Evolutionary conservation across 2,329 filamentous ascomycete genomes (phyloP).

Genomic region (Aspergillus ibericus): DNA sequence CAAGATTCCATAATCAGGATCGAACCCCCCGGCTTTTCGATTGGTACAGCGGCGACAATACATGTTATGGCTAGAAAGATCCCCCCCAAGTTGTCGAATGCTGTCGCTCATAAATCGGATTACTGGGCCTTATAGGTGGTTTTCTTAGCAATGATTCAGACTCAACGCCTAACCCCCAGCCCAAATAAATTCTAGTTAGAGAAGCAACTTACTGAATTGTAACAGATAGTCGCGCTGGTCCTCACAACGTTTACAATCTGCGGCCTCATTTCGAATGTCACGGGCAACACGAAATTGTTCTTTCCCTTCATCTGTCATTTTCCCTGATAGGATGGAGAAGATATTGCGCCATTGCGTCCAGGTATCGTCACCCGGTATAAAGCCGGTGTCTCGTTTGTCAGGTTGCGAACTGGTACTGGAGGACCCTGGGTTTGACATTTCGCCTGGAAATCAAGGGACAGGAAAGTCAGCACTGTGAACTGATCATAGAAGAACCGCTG

Average conservation of each 20-base stretch:
- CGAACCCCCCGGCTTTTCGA: constrained; percentile 78
- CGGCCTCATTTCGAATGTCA: constrained; percentile 71
- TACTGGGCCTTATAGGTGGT: constrained; percentile 59
- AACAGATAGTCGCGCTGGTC: constrained; percentile 80
- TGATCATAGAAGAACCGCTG: background rate
- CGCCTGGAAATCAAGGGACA: background rate
- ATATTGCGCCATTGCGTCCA: constrained; percentile 72
- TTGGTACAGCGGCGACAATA: constrained; percentile 76
- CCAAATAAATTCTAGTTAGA: background rate
- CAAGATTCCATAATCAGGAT: constrained; percentile 80
- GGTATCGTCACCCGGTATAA: constrained; percentile 41
- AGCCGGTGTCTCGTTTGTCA: constrained; percentile 36
- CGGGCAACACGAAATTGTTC: constrained; percentile 76
- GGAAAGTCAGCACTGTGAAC: background rate
- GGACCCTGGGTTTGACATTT: constrained; percentile 34
- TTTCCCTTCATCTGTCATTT: constrained; percentile 66
- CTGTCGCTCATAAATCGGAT: constrained; percentile 85
- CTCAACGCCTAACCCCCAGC: too few relatives aligned
- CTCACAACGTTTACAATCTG: constrained; percentile 80
- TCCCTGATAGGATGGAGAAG: constrained; percentile 76
- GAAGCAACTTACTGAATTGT: constrained; percentile 60
- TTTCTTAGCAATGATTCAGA: background rate
- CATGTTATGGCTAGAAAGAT: constrained; percentile 72
- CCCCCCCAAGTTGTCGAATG: constrained; percentile 74
- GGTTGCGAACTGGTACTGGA: constrained; percentile 14